These are phyloP conservation scores for Penicillium longicatenatum DNA, from an alignment of 495 filamentous ascomycete species.

Conservation along the genomic window DNA sequence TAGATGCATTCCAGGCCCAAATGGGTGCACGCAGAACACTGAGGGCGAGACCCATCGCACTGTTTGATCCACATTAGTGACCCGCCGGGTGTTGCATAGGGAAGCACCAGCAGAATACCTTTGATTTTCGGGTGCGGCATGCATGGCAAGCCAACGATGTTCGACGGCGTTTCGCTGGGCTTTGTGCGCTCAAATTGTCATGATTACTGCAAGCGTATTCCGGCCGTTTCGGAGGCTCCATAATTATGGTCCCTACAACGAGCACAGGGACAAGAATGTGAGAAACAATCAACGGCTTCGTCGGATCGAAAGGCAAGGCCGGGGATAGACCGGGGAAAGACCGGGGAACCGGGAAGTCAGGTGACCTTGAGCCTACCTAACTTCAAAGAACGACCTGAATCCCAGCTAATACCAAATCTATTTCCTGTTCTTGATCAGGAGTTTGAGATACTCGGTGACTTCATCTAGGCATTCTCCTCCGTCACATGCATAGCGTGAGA, in stretches of 20 bases:
- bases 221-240: not conserved
- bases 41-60: not conserved
- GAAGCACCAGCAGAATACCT: not conserved
- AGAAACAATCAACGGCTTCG: not conserved
- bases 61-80: not conserved
- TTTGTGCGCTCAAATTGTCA: not conserved
- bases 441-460: no score
- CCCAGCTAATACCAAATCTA: no score
- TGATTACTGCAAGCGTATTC: not conserved
- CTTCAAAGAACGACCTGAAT: no score
- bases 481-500: no score
- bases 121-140: not conserved
- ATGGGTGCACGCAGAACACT: not conserved
- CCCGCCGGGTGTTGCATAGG: no score
- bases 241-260: not conserved
- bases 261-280: not conserved
- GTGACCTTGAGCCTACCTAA: not conserved
- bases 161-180: not conserved
- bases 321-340: not conserved
- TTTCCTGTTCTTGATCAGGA: no score
- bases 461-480: no score
- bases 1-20: not conserved
- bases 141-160: not conserved
- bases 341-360: not conserved
- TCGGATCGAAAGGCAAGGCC: not conserved